phyloP scores from a whole-genome alignment of 1,284 basidiomycete species.

The Naganishia cerealis region DNA sequence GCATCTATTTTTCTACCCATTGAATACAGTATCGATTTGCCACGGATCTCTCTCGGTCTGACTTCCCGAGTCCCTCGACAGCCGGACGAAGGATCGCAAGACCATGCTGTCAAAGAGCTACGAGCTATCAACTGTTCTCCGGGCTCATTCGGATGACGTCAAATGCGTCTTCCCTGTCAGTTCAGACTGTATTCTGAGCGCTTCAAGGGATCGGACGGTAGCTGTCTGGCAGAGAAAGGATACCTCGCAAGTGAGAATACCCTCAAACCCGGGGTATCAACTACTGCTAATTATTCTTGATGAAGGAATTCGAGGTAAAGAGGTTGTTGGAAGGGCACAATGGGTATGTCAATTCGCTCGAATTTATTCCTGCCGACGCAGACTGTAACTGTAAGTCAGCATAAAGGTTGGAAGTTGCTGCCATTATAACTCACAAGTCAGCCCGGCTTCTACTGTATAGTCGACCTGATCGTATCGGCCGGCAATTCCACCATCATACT shows the following conservation, averaged over 20 bases:
- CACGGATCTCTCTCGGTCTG: not conserved
- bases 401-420: too few species aligned
- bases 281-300: not conserved
- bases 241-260: not conserved
- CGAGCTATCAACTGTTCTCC: constrained; percentile 18
- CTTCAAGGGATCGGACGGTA: constrained; percentile 42
- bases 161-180: constrained; percentile 42
- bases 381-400: constrained; percentile 12
- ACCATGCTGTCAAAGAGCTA: not conserved
- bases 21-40: not conserved
- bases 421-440: constrained; percentile 11
- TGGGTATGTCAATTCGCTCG: constrained; percentile 47
- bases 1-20: not conserved
- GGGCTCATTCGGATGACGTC: constrained; percentile 39
- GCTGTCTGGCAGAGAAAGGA: constrained; percentile 38
- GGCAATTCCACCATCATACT: constrained; percentile 45
- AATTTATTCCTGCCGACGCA: constrained; percentile 36
- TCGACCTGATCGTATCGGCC: constrained; percentile 40
- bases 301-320: constrained; percentile 36
- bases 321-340: constrained; percentile 41
- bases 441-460: not conserved
- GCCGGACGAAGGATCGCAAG: not conserved
- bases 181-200: constrained; percentile 37
- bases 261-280: not conserved
- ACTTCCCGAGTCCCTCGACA: not conserved